Conservation (phyloP, 2,329 filamentous ascomycete genomes). For the Clarireedia monteithiana region DNA sequence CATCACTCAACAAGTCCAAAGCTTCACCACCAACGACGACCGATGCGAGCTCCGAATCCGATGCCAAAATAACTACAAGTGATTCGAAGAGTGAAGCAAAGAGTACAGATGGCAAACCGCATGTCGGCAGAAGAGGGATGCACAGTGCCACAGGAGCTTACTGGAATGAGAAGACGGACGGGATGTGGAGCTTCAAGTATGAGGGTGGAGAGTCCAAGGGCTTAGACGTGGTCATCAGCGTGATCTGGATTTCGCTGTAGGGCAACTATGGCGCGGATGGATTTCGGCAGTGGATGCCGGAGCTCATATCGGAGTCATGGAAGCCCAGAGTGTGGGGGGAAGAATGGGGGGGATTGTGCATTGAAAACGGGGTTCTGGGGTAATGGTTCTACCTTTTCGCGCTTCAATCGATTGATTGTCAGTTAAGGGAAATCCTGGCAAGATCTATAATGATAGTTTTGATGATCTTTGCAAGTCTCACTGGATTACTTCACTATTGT, state of each 20-base stretch:
- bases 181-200: slow-evolving; percentile 86
- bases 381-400: neutral
- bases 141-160: slow-evolving; percentile 78
- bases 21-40: slow-evolving; percentile 28
- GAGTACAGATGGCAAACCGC: slow-evolving; percentile 57
- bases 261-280: neutral
- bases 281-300: neutral
- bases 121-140: slow-evolving; percentile 82
- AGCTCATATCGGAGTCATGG: neutral
- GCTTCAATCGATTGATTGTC: slow-evolving; percentile 1
- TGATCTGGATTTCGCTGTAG: slow-evolving; percentile 59
- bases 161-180: slow-evolving; percentile 87
- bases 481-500: no score
- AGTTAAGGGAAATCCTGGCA: neutral
- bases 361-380: slow-evolving; percentile 1
- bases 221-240: slow-evolving; percentile 61
- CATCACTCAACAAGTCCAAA: slow-evolving; percentile 53
- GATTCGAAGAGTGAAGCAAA: slow-evolving; percentile 36
- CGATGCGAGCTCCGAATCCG: slow-evolving; percentile 22
- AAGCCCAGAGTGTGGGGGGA: neutral
- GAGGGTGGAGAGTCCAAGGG: slow-evolving; percentile 60
- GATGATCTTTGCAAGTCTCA: slow-evolving; percentile 2
- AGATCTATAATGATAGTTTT: slow-evolving; percentile 1
- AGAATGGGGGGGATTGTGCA: slow-evolving; percentile 1
- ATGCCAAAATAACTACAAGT: slow-evolving; percentile 47